Evolutionary conservation across 2,329 filamentous ascomycete genomes (phyloP), one percentile per base, ranked within the genome.

Genomic region (Aspergillus sp.): DNA sequence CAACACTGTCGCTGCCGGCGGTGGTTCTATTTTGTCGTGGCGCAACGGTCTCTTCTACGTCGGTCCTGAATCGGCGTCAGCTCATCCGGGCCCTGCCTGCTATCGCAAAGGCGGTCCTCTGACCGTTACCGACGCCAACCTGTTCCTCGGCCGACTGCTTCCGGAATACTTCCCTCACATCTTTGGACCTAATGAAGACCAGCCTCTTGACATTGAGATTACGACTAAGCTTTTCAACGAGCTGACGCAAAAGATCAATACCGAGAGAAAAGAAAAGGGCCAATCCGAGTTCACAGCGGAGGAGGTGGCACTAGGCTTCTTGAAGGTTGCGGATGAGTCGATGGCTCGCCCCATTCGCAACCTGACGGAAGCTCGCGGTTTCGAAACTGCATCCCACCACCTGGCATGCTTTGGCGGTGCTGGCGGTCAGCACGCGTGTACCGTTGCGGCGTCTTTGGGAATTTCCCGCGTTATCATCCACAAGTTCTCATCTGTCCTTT

Each of bases 81-180:
- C 93, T 2, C 93, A 97, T 72, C 93, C 93, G 0, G 93, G 93
- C 1, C 93, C 93, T 12, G 92, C 92, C 1, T 97, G 93, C 69
- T 97, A 97, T 75, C 86, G 93, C 13, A 97, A 97, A 76, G 93
- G 91, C 0, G 93, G 93, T 0, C 93, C 93, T 3, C 83, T 94
- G 13, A 95, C 93, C 0, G 93, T 97, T 8, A 97, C 94, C 0
- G 93, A 97, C 70, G 93, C 93, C 5, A 97, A 97, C 67, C 76
- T 97, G 5, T 93, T 92, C 72, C 85, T 98, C 0, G 93, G 93
- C 0, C 87, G 94, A 23, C 80, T 98, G 4, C 78, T 97, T 1
- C 93, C 93, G 0, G 91, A 96, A 63, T 97, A 96, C 81, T 98
- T 98, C 76, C 94, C 94, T 0, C 94, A 93, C 74, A 97, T 98